Conservation (phyloP, 1,139 yeast genomes). For the Nakaseomyces sp. region DNA sequence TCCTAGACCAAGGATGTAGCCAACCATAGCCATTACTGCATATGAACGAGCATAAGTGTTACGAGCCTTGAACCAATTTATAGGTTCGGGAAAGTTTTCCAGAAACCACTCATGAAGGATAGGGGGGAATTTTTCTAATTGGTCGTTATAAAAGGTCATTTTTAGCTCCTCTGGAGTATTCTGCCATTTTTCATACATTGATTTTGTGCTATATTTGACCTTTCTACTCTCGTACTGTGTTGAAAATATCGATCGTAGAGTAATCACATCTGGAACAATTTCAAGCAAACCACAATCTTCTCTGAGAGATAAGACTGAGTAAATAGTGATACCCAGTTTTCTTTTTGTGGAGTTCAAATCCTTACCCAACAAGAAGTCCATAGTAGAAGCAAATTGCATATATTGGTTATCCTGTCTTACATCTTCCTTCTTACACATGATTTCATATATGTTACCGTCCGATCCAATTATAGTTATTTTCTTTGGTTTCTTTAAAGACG, state of each 20-base stretch:
- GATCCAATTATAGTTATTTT: constrained; percentile 70
- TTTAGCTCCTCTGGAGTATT: constrained; percentile 24
- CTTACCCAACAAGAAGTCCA: constrained; percentile 59
- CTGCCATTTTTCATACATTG: constrained; percentile 27
- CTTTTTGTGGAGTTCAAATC: constrained; percentile 70
- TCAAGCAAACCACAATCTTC: constrained; percentile 88
- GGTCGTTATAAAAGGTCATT: constrained; percentile 27
- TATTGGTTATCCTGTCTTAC: constrained; percentile 91
- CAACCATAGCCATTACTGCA: constrained; percentile 97
- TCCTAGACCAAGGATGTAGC: constrained; percentile 83
- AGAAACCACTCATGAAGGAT: constrained; percentile 81
- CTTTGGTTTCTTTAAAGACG: constrained; percentile 82
- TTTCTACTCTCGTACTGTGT: constrained; percentile 36
- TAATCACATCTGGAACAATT: constrained; percentile 79
- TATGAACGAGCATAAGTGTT: constrained; percentile 66
- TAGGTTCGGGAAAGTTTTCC: constrained; percentile 83
- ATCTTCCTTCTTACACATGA: constrained; percentile 87
- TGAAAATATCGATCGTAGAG: constrained; percentile 62
- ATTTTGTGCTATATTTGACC: constrained; percentile 26
- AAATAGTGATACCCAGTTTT: constrained; percentile 62
- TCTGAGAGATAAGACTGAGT: constrained; percentile 81
- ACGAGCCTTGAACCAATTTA: constrained; percentile 76
- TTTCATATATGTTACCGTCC: constrained; percentile 60
- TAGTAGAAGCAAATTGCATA: constrained; percentile 84
- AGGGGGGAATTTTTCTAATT: constrained; percentile 49